Evolutionary conservation across 768 basidiomycete genomes (phyloP).

Genomic region (Auricularia sp.): DNA sequence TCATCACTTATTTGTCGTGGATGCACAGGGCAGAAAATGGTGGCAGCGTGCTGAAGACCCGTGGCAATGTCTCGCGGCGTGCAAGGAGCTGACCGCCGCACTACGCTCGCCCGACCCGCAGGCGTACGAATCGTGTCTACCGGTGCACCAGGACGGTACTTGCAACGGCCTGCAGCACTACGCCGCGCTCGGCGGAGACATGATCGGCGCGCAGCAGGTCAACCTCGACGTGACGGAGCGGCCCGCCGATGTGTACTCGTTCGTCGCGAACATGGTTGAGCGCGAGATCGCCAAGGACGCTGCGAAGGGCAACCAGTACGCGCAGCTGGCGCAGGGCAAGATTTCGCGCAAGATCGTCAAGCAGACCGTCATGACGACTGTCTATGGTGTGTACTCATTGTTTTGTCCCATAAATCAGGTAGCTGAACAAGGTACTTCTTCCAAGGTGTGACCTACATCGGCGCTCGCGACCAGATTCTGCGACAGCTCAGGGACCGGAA

Average conservation of each 20-base stretch:
- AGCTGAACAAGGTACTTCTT: too few species aligned
- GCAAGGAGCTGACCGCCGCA: constrained; percentile 79
- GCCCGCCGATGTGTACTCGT: constrained; percentile 92
- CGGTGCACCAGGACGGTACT: constrained; percentile 95
- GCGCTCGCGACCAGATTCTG: constrained; percentile 91
- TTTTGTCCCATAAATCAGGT: constrained; percentile 7
- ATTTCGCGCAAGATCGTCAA: constrained; percentile 92
- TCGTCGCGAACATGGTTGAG: constrained; percentile 83
- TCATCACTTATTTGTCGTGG: background rate
- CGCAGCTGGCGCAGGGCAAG: constrained; percentile 59
- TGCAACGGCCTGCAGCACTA: constrained; percentile 99
- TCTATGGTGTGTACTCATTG: constrained; percentile 50
- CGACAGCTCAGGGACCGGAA: constrained; percentile 71
- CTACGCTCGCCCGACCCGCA: constrained; percentile 57
- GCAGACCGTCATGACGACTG: constrained; percentile 99
- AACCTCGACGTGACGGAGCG: constrained; percentile 77
- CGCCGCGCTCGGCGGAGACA: constrained; percentile 92
- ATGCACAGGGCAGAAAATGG: constrained; percentile 60
- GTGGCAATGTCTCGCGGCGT: constrained; percentile 93
- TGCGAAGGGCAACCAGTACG: constrained; percentile 39
- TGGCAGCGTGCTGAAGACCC: constrained; percentile 91
- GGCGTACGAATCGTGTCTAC: constrained; percentile 56
- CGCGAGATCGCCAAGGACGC: constrained; percentile 48
- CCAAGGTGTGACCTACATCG: constrained; percentile 69
- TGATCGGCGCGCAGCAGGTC: constrained; percentile 80